Percentiles rank a stretch among this genome's conserved stretches.
phyloP scores from a whole-genome alignment of 1,284 basidiomycete genomes.

The Papiliotrema nemorosa region DNA sequence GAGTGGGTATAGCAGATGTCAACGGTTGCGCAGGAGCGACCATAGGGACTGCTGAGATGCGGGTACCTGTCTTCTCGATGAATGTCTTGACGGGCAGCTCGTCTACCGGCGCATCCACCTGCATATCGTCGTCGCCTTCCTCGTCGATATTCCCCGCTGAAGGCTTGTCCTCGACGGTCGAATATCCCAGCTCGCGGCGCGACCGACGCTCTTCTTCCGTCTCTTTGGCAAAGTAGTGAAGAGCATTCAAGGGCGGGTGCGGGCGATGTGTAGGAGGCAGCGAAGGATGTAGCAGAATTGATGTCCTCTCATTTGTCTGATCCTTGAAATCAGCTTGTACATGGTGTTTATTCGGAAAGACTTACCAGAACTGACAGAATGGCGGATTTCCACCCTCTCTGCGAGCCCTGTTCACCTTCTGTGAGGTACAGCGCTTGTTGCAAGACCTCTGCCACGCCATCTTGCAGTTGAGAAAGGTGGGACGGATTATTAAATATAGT shows the following conservation, averaged over 20 bases:
- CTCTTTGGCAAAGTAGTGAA: slow-evolving; percentile 39
- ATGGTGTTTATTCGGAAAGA: background rate
- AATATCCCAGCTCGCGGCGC: slow-evolving; percentile 27
- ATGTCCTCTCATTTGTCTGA: slow-evolving; percentile 9
- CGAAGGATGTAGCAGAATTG: slow-evolving; percentile 33
- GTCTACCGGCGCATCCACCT: too few relatives aligned
- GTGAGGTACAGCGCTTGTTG: slow-evolving; percentile 13
- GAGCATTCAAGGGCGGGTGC: slow-evolving; percentile 28
- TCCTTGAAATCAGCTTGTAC: slow-evolving; percentile 10
- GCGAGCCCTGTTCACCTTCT: slow-evolving; percentile 25
- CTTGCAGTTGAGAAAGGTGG: slow-evolving; percentile 12
- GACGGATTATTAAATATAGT: slow-evolving; percentile 8
- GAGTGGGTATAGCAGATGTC: too few relatives aligned
- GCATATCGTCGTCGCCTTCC: slow-evolving; percentile 12
- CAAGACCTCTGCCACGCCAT: slow-evolving; percentile 14
- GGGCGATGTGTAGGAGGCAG: slow-evolving; percentile 35
- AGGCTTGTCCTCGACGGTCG: background rate
- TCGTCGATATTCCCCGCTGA: background rate
- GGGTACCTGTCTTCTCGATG: too few relatives aligned
- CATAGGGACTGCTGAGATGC: background rate
- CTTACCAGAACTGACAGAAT: slow-evolving; percentile 25
- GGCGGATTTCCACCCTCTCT: slow-evolving; percentile 27
- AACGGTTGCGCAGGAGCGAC: background rate
- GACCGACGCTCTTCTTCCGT: slow-evolving; percentile 35
- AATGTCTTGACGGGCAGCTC: too few relatives aligned